Evolutionary conservation across 2,329 filamentous ascomycete species (phyloP).

Genomic region (Ophiostoma sp.): DNA sequence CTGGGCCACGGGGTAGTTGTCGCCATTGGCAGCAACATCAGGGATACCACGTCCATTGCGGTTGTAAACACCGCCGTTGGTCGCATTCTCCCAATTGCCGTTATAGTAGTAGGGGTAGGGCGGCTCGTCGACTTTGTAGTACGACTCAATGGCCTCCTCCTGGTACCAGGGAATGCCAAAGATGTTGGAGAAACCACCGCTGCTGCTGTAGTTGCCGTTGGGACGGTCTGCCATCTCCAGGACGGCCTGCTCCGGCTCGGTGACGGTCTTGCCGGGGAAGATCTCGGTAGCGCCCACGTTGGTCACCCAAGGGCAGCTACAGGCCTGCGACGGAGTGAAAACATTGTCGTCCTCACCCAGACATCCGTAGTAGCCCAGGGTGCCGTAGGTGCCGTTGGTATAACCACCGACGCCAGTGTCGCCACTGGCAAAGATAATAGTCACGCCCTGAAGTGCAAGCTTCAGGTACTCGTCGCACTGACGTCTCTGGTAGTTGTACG

Average conservation of each 20-base stretch:
- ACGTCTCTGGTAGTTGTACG: conserved; percentile 48
- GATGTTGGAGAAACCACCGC: conserved; percentile 45
- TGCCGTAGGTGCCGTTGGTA: conserved; percentile 27
- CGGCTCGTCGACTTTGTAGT: conserved; percentile 33
- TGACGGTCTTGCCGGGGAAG: conserved; percentile 31
- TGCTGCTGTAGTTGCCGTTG: conserved; percentile 32
- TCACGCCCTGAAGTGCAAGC: conserved; percentile 42
- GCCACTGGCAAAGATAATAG: conserved; percentile 40
- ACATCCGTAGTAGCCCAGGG: conserved; percentile 31
- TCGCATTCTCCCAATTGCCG: conserved; percentile 3
- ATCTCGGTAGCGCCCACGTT: conserved; percentile 46
- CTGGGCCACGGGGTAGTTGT: conserved; percentile 31
- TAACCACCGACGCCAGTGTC: conserved; percentile 38
- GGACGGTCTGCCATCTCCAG: conserved; percentile 27
- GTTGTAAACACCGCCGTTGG: conserved; percentile 28
- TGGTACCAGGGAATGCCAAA: conserved; percentile 44
- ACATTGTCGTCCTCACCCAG: conserved; percentile 33
- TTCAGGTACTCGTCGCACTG: conserved; percentile 51
- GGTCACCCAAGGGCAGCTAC: conserved; percentile 45
- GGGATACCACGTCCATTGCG: conserved; percentile 31
- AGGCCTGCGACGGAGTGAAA: conserved; percentile 27
- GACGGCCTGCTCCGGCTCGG: neutral
- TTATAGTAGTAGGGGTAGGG: neutral
- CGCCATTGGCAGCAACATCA: conserved; percentile 31
- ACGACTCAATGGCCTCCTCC: conserved; percentile 36